Conservation (phyloP, 1,284 basidiomycete genomes). For the Trametes pubescens region DNA sequence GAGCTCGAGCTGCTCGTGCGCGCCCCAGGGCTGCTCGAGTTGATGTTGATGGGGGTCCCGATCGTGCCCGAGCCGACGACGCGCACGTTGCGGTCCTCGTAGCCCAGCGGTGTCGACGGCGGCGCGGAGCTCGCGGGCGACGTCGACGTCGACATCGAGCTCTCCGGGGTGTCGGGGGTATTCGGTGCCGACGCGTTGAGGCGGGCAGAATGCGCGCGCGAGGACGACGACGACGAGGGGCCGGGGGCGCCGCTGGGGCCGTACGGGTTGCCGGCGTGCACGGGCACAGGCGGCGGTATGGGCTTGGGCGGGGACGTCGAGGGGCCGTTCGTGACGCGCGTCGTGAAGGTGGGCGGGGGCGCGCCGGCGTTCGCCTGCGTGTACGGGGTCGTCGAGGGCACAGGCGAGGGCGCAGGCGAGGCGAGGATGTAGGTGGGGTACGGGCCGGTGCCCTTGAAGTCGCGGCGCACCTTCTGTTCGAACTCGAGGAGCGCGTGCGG, state of each 20-base stretch:
- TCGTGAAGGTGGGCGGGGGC: constrained; percentile 53
- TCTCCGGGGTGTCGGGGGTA: constrained; percentile 50
- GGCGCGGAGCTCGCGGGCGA: constrained; percentile 64
- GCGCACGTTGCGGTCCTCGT: constrained; percentile 54
- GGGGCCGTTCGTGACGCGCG: constrained; percentile 45
- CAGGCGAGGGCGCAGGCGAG: constrained; percentile 59
- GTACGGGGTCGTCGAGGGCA: constrained; percentile 54
- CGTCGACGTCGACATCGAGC: constrained; percentile 56
- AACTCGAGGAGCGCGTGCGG: constrained; percentile 72
- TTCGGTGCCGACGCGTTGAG: constrained; percentile 41
- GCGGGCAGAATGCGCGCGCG: constrained; percentile 26
- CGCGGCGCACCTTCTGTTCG: constrained; percentile 65
- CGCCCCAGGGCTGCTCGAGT: constrained; percentile 9
- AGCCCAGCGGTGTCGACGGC: constrained; percentile 59
- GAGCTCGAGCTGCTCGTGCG: background rate
- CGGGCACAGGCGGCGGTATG: constrained; percentile 26
- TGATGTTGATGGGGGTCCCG: constrained; percentile 42
- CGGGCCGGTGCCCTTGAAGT: constrained; percentile 63
- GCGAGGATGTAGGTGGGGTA: constrained; percentile 69
- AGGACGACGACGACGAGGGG: constrained; percentile 25
- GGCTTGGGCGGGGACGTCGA: constrained; percentile 47
- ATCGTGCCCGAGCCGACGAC: constrained; percentile 54
- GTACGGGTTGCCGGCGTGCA: constrained; percentile 30
- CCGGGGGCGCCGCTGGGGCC: constrained; percentile 11
- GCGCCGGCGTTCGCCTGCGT: constrained; percentile 40